Evolutionary conservation across 2,329 filamentous ascomycete genomes (phyloP), one percentile per base, ranked within the genome.

Genomic region (Colletotrichum costaricense): DNA sequence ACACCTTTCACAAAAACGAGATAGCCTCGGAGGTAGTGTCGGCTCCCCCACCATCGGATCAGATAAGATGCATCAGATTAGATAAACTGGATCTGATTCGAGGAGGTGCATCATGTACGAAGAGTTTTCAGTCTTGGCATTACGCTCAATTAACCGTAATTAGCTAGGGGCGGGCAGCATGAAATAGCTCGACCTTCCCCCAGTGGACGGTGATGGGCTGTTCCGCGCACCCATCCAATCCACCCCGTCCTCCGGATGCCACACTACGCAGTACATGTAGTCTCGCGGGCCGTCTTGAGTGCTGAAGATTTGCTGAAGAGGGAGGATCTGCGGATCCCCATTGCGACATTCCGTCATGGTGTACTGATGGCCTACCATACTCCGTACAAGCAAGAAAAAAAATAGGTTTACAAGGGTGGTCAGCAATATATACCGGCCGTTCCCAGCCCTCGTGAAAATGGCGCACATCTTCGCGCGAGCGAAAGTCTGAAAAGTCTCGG

Each of bases 61-160:
- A 69, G 69, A 69, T 72, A 68, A 68, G 64, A 72, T 72, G 38
- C 38, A 68, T 69, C 69, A 69, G 69, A 72, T 72, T 72, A 72
- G 69, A 69, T 67, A 46, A 69, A 49, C 12, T 14, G n/a, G 28
- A 42, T 42, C 38, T 69, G 38, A 58, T 69, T 72, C 58, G 58
- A 63, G 28, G 69, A 63, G 26, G 26, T 49, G 35, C 66, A 63
- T 63, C 57, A 52, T 28, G 24, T 12, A 30, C n/a, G 67, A 57
- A 69, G 59, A 64, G 49, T 35, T 69, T 64, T 57, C 33, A n/a
- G 62, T 19, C 66, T 68, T 68, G 57, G 66, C 66, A 68, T 63
- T 68, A 63, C 66, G 57, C 54, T 33, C 57, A n/a, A 14, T 38
- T 16, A 26, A 42, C 59, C 59, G 58, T 54, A 33, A 35, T 42